Conservation (phyloP, 331 rosid species). For the Spiraea crenata region DNA sequence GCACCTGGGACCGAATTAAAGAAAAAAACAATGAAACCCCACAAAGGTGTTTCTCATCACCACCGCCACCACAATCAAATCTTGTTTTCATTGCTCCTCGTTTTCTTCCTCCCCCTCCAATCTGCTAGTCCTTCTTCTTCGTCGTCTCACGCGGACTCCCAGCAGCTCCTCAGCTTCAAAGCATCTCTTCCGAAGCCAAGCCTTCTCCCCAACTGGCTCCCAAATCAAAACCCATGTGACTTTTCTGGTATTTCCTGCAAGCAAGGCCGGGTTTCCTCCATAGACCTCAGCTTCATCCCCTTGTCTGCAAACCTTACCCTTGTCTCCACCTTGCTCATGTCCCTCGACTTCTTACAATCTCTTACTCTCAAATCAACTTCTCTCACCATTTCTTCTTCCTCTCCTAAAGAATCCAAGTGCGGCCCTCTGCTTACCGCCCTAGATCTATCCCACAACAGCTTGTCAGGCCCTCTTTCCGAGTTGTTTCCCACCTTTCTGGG, state of each 20-base stretch:
- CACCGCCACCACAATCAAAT: neutral
- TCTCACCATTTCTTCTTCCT: conserved; percentile 54
- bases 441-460: conserved; percentile 69
- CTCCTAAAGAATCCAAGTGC: conserved; percentile 41
- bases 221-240: conserved; percentile 42
- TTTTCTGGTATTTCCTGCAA: conserved; percentile 58
- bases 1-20: neutral
- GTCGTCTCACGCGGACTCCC: conserved; percentile 23
- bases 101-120: conserved; percentile 25
- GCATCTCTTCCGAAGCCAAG: conserved; percentile 46
- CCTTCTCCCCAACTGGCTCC: conserved; percentile 57
- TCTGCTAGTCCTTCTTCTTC: conserved; percentile 13
- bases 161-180: conserved; percentile 64
- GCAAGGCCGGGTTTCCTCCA: conserved; percentile 50
- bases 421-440: conserved; percentile 40
- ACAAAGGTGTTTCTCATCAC: conserved; percentile 9
- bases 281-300: conserved; percentile 44
- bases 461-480: conserved; percentile 51
- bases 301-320: conserved; percentile 54
- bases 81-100: conserved; percentile 13
- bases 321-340: conserved; percentile 41
- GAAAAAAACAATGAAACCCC: conserved; percentile 31
- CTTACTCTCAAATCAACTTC: conserved; percentile 43
- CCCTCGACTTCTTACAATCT: conserved; percentile 50
- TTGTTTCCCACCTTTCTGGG: conserved; percentile 28